phyloP scores from a whole-genome alignment of 208 protist genomes.

The Trypanosoma avium region DNA sequence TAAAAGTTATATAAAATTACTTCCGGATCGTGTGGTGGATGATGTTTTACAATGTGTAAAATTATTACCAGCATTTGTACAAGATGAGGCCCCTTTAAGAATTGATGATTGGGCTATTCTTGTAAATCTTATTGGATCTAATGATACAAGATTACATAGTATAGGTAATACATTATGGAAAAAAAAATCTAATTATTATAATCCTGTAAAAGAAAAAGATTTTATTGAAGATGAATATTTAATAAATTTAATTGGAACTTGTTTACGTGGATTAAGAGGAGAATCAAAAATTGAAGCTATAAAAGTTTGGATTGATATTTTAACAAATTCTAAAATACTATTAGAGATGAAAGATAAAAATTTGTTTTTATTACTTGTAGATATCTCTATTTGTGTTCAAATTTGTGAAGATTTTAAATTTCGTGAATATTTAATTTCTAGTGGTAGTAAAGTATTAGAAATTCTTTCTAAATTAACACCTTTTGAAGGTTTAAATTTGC shows the following conservation, averaged over 20 bases:
- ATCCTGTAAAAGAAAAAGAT: not conserved
- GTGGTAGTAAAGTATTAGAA: not conserved
- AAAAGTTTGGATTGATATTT: slow-evolving; percentile 22
- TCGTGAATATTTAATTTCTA: slow-evolving; percentile 1
- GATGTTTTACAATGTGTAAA: slow-evolving; percentile 10
- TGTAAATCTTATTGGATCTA: slow-evolving; percentile 14
- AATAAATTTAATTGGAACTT: too few species aligned
- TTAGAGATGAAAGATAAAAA: not conserved
- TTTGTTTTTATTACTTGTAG: slow-evolving; percentile 11
- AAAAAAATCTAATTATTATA: not conserved
- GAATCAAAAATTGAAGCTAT: slow-evolving; percentile 10
- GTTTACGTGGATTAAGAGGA: slow-evolving; percentile 2
- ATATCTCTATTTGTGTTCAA: slow-evolving; percentile 8
- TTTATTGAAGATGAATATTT: too few species aligned
- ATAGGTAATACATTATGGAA: slow-evolving; percentile 22
- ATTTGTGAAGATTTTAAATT: not conserved
- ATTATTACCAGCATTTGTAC: slow-evolving; percentile 10
- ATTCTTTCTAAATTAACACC: slow-evolving; percentile 6
- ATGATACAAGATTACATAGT: slow-evolving; percentile 6
- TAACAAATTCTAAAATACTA: slow-evolving; percentile 11
- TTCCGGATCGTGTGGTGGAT: slow-evolving; percentile 20
- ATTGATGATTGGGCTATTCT: slow-evolving; percentile 23
- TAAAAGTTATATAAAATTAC: not conserved
- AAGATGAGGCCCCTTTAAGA: slow-evolving; percentile 4
- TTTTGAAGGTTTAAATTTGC: not conserved